Percentiles rank a stretch among this genome's conserved stretches.
Evolutionary conservation across 306 rosid genomes (phyloP).

Genomic region (Rosa persica): DNA sequence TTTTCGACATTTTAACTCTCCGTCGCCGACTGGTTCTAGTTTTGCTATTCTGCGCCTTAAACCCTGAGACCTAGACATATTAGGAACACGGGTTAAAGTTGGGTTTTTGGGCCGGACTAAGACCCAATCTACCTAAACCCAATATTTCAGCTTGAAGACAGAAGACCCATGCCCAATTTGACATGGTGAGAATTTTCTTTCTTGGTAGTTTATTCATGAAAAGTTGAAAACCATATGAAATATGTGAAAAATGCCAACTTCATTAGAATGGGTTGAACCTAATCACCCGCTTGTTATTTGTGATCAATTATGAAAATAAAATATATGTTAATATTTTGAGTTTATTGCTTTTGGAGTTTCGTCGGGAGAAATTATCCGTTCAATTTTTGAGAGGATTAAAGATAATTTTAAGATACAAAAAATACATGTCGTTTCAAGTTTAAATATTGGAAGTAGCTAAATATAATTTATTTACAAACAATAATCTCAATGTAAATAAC

Average conservation of each 20-base stretch:
- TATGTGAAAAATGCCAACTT: neutral
- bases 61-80: conserved; percentile 5
- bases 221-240: neutral
- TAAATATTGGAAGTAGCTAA: too few relatives aligned
- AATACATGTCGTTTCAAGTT: too few relatives aligned
- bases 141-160: neutral
- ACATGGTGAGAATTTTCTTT: neutral
- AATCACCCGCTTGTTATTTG: neutral
- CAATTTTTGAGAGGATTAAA: neutral
- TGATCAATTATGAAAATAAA: neutral
- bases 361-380: too few relatives aligned
- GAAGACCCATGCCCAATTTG: neutral
- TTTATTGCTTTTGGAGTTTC: too few relatives aligned
- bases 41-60: neutral
- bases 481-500: too few relatives aligned
- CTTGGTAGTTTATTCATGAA: neutral
- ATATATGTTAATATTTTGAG: neutral
- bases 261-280: neutral
- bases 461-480: too few relatives aligned
- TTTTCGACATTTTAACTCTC: conserved; percentile 69
- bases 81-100: neutral
- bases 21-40: neutral
- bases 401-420: neutral
- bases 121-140: neutral
- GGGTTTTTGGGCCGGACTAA: neutral